Conservation (phyloP, 345 rosid species). For the Populus euphratica region DNA sequence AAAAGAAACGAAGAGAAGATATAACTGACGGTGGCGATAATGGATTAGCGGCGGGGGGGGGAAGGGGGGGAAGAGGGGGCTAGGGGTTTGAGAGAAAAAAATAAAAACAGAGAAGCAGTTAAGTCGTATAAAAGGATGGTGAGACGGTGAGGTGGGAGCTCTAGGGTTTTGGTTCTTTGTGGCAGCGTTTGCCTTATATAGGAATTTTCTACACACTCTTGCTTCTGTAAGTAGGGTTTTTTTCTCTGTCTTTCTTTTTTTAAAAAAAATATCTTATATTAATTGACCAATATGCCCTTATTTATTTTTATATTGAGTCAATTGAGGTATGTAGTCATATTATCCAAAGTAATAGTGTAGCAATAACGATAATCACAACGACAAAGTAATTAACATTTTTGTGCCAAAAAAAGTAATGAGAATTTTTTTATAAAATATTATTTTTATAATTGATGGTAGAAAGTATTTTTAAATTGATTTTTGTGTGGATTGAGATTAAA, state of each 20-base stretch:
- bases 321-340: too few relatives aligned
- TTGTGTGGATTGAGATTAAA: too few relatives aligned
- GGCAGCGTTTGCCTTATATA: conserved; percentile 5
- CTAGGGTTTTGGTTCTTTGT: conserved; percentile 11
- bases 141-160: conserved; percentile 5
- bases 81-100: not conserved
- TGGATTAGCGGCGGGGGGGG: not conserved
- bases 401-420: too few relatives aligned
- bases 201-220: not conserved
- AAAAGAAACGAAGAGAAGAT: not conserved
- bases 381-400: too few relatives aligned
- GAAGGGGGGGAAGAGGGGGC: not conserved
- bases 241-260: not conserved
- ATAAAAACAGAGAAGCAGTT: not conserved
- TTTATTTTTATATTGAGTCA: too few relatives aligned
- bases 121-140: not conserved
- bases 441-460: too few relatives aligned
- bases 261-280: too few relatives aligned
- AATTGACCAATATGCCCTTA: not conserved
- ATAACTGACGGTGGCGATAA: not conserved
- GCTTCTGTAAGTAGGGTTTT: not conserved
- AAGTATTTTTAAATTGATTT: too few relatives aligned
- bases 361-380: too few relatives aligned
- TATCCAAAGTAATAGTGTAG: too few relatives aligned
- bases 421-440: too few relatives aligned